phyloP scores from a whole-genome alignment of 768 basidiomycete genomes.

The Trametes cingulata region DNA sequence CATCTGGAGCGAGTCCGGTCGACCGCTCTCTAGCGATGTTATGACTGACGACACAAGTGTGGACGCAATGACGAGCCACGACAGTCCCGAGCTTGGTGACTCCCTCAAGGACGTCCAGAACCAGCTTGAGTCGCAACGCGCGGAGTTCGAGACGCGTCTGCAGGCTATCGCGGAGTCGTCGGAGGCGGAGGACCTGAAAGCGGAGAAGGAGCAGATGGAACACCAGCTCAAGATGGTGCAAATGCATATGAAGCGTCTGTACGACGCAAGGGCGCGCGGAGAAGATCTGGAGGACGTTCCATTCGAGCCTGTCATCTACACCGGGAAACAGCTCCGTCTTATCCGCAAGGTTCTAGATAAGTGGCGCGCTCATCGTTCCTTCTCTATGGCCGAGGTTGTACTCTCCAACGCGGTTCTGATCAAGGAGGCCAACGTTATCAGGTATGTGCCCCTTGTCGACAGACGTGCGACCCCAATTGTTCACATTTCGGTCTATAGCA shows the following conservation, averaged over 20 bases:
- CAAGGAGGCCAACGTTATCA: conserved; percentile 95
- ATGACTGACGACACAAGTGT: conserved; percentile 88
- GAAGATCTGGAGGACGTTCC: conserved; percentile 64
- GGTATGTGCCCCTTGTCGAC: conserved; percentile 43
- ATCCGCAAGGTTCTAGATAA: conserved; percentile 81
- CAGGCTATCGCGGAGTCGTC: conserved; percentile 64
- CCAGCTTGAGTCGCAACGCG: conserved; percentile 56
- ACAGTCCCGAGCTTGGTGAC: conserved; percentile 67
- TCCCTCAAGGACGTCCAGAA: conserved; percentile 70
- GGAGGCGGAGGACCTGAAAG: conserved; percentile 83
- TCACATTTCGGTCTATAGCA: conserved; percentile 46
- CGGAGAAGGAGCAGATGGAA: conserved; percentile 93
- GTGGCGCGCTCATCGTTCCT: conserved; percentile 83
- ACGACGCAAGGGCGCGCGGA: conserved; percentile 77
- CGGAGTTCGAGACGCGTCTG: conserved; percentile 60
- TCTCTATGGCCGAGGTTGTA: conserved; percentile 91
- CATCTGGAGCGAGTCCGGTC: conserved; percentile 86
- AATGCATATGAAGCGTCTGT: conserved; percentile 77
- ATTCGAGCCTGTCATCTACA: conserved; percentile 83
- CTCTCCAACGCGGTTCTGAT: conserved; percentile 81
- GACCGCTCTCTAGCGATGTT: conserved; percentile 74
- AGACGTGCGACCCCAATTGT: background rate
- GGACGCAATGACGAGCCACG: conserved; percentile 58
- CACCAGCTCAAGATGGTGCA: conserved; percentile 81
- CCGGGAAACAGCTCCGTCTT: conserved; percentile 76